Base-by-base conservation (phyloP, 768 basidiomycete species). In the Candolleomyces eurysporus region DNA sequence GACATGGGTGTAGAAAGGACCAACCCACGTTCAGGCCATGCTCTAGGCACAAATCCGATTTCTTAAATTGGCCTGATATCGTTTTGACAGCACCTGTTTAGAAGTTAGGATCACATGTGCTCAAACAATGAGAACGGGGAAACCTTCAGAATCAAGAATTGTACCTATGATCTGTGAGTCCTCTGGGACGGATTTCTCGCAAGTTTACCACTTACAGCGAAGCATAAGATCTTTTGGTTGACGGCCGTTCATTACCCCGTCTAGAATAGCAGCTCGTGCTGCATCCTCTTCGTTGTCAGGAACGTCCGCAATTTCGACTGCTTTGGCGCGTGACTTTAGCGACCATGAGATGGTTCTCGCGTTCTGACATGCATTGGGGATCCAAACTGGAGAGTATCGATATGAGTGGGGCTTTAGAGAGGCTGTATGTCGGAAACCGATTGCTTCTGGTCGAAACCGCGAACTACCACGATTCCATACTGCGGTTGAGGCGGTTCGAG, bases 211-310 rank as follows among this genome's bases (percentile, higher is more conserved):
- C 92, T 78, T 71, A 95, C 95, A 96, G 67, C 94, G 86, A 62
- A 97, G 78, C 86, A 92, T 91, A 63, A 96, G 86, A 68, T 96
- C 94, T 39, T 92, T 85, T 22, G 93, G 91, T 67, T 94, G 90
- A 57, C 92, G 84, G 59, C 90, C 89, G 71, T 92, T 92, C 84
- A 93, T 88, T 61, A 91, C 88, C 65, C 90, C 92, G 68, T 93
- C 92, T 53, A 94, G 76, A 62, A 94, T 88, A 55, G 88, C 87
- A 31, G 82, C 83, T 68, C 88, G 87, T 1, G 88, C 83, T 39
- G 79, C 79, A 67, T 92, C 90, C 73, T 94, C 90, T 67, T 89
- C 84, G 51, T 68, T 75, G 60, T 78, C 76, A 36, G 79, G 68
- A 17, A 70, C 56, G 31, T 70, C 73, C 52, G 63, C 68, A 60